Evolutionary conservation across 2,329 filamentous ascomycete genomes (phyloP), one percentile per base, ranked within the genome.

Genomic region (Pseudophaeomoniella oleicola): DNA sequence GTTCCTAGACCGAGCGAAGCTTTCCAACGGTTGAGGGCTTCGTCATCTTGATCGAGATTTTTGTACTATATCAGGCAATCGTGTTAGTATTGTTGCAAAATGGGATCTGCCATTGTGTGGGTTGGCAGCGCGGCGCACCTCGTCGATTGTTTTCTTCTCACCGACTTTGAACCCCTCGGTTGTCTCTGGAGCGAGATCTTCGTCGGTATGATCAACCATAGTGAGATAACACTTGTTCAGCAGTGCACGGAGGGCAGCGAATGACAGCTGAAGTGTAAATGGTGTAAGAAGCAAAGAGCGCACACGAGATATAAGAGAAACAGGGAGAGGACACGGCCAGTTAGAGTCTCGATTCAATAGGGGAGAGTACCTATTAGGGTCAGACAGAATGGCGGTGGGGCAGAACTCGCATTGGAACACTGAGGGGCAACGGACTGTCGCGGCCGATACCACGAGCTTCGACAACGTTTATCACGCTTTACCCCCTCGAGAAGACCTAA

Each of bases 111-210:
- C n/a, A n/a, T n/a, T n/a, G n/a, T n/a, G n/a, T n/a, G n/a, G n/a
- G n/a, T n/a, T n/a, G n/a, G n/a, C 69, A 42, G 27, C 29, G 34
- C n/a, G 73, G 65, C 94, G 94, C 19, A 17, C 32, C 62, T 94
- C 83, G 46, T 88, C 83, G 55, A 98, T 72, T 50, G 84, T 92
- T 75, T 96, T 94, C 79, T 94, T 94, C 75, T 94, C 85, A 49
- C 85, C 87, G 56, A 94, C 81, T 76, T 92, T 94, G 79, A 94
- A 96, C 58, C 88, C 88, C 65, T 87, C 79, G 47, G 87, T 94
- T 66, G 80, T 73, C 67, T 90, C 82, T 45, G 85, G 80, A 60
- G 81, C 69, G 48, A 88, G 75, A 54, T 96, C 88, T 43, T 94
- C 85, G 10, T 83, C 72, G 46, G 78, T 67, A 54, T 73, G 66